phyloP scores from a whole-genome alignment of 805 yeast species.

The Scheffersomyces stipitis region DNA sequence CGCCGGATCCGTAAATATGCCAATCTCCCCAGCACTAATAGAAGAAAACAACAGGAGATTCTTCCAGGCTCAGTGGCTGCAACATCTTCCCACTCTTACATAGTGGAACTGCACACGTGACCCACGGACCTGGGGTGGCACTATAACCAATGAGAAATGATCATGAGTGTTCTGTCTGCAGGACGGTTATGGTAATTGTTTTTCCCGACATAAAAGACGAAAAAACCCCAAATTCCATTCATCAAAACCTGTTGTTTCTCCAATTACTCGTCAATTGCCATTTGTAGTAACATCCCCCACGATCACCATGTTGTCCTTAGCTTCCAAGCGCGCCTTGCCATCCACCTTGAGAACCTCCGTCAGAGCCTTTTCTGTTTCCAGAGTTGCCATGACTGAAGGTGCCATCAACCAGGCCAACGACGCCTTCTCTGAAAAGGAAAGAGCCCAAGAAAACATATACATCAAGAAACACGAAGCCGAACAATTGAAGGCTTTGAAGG shows the following conservation, averaged over 20 bases:
- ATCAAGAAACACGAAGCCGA: conserved; percentile 89
- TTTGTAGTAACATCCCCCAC: no score
- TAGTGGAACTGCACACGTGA: no score
- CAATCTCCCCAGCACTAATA: no score
- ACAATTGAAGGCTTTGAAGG: conserved; percentile 73
- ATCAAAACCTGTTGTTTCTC: no score
- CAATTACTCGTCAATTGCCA: no score
- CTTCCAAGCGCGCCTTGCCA: conserved; percentile 21
- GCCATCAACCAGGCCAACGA: conserved; percentile 20
- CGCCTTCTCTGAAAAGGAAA: conserved; percentile 73
- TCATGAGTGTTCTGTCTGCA: neutral
- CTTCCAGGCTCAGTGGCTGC: no score
- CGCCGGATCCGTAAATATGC: no score
- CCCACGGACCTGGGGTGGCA: neutral
- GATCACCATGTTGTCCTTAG: conserved; percentile 19
- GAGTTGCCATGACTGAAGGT: conserved; percentile 25
- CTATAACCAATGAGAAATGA: neutral
- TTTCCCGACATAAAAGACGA: no score
- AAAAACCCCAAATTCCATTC: no score
- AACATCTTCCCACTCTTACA: no score
- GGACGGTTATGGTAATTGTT: no score
- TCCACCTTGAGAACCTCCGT: conserved; percentile 20
- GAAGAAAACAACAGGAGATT: no score
- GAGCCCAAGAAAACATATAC: conserved; percentile 84
- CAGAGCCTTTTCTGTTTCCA: conserved; percentile 32